Conservation (phyloP, 129 eudicot species). For the Ambrosia artemisiifolia region DNA sequence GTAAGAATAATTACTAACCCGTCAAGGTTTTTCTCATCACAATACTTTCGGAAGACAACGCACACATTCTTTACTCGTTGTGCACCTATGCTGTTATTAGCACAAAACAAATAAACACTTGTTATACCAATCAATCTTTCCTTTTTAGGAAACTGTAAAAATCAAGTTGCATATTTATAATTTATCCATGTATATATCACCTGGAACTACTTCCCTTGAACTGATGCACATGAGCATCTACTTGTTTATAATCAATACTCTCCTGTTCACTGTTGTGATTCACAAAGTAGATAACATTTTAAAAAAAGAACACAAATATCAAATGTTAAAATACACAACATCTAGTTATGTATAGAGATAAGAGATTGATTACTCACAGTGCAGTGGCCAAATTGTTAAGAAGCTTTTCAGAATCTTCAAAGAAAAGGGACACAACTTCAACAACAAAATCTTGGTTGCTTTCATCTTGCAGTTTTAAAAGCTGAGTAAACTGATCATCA, state of each 20-base stretch:
- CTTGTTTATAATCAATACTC: slow-evolving; percentile 68
- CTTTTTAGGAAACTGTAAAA: background rate
- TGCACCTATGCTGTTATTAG: slow-evolving; percentile 75
- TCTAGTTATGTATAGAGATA: background rate
- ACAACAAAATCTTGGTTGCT: slow-evolving; percentile 71
- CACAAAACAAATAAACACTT: slow-evolving; percentile 21
- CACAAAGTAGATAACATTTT: background rate
- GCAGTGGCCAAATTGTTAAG: slow-evolving; percentile 57
- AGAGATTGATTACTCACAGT: slow-evolving; percentile 45
- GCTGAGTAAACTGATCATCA: slow-evolving; percentile 76
- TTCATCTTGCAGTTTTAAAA: slow-evolving; percentile 70
- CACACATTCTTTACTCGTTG: slow-evolving; percentile 58
- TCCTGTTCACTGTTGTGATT: slow-evolving; percentile 50
- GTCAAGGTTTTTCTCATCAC: slow-evolving; percentile 67
- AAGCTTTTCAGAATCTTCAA: slow-evolving; percentile 86
- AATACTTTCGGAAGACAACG: slow-evolving; percentile 50
- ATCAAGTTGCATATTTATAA: background rate
- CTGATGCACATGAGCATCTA: slow-evolving; percentile 87
- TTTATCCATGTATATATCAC: slow-evolving; percentile 39
- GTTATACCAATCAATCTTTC: background rate
- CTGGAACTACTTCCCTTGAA: slow-evolving; percentile 93
- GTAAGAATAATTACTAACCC: slow-evolving; percentile 47
- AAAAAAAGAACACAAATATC: background rate
- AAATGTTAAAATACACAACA: slow-evolving; percentile 14
- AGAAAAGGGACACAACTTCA: slow-evolving; percentile 83